A percentile compares a stretch with the other conserved stretches of the same genome.
Evolutionary conservation across 495 filamentous ascomycete genomes (phyloP).

Genomic region (Choiromyces venosus): DNA sequence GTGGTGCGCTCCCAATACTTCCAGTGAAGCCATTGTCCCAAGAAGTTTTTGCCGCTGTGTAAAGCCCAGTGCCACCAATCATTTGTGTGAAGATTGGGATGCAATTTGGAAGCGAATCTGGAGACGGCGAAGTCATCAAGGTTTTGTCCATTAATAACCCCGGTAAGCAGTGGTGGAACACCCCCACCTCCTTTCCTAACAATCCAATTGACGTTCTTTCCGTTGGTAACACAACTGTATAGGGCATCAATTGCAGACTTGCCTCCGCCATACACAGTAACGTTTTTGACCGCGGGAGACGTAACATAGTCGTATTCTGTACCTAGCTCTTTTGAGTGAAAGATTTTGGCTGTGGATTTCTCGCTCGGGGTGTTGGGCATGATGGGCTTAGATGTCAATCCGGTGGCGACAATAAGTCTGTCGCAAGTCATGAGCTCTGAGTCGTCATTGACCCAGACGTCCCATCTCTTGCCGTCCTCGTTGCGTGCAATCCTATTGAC

Average conservation of each 20-base stretch:
- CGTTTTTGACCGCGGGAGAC: constrained; percentile 26
- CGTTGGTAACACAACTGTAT: constrained; percentile 42
- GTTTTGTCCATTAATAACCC: constrained; percentile 38
- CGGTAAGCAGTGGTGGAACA: constrained; percentile 38
- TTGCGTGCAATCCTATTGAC: constrained; percentile 33
- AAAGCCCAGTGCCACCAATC: constrained; percentile 22
- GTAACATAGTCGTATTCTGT: constrained; percentile 26
- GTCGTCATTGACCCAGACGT: constrained; percentile 17
- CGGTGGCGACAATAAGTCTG: constrained; percentile 48
- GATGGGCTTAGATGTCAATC: constrained; percentile 44
- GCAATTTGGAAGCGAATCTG: constrained; percentile 10
- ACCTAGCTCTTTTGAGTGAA: constrained; percentile 44
- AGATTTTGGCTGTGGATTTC: constrained; percentile 38
- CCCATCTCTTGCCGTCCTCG: constrained; percentile 29
- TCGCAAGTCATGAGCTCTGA: constrained; percentile 15
- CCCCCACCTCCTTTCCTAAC: constrained; percentile 44
- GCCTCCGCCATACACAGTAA: constrained; percentile 46
- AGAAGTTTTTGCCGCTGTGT: constrained; percentile 13
- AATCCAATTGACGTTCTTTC: constrained; percentile 48
- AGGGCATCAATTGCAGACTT: constrained; percentile 49
- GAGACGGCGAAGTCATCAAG: constrained; percentile 13
- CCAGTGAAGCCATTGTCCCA: constrained; percentile 26
- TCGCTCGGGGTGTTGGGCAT: constrained; percentile 42
- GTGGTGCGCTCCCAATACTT: constrained; percentile 15
- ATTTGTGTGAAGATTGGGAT: constrained; percentile 17